Evolutionary conservation across 129 eudicot genomes (phyloP).

Genomic region (Flaveria ramosissima): DNA sequence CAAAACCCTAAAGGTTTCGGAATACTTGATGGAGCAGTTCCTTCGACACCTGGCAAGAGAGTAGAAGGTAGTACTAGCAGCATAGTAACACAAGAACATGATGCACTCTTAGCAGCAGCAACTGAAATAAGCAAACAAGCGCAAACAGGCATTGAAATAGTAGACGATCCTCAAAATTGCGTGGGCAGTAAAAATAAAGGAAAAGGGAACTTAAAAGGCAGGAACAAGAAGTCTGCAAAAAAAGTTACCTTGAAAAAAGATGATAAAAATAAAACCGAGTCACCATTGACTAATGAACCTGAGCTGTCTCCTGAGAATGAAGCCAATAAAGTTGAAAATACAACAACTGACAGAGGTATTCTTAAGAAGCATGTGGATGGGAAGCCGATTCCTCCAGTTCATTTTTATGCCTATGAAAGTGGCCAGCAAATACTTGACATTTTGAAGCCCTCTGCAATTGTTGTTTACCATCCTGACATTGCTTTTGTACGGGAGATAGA

Average conservation of each 20-base stretch:
- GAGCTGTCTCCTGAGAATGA: constrained; percentile 36
- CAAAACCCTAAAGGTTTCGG: constrained; percentile 78
- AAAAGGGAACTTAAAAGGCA: constrained; percentile 47
- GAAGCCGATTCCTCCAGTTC: constrained; percentile 67
- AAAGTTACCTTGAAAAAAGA: constrained; percentile 20
- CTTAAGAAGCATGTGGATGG: constrained; percentile 52
- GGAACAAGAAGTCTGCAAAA: constrained; percentile 38
- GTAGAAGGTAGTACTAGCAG: constrained; percentile 65
- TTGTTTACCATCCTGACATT: constrained; percentile 92
- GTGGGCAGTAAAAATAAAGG: constrained; percentile 36
- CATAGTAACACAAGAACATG: constrained; percentile 68
- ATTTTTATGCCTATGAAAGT: constrained; percentile 80
- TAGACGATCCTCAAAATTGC: constrained; percentile 39
- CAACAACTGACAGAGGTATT: constrained; percentile 32
- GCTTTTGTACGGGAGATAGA: constrained; percentile 93
- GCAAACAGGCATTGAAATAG: constrained; percentile 39
- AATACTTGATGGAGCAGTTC: constrained; percentile 66
- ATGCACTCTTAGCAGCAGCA: constrained; percentile 89
- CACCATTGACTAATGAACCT: constrained; percentile 35
- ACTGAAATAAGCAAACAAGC: constrained; percentile 57
- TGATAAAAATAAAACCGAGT: constrained; percentile 28
- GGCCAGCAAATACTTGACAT: constrained; percentile 67
- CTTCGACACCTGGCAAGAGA: constrained; percentile 56
- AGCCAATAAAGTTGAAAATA: constrained; percentile 17
- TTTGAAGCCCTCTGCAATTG: constrained; percentile 72